phyloP scores from a whole-genome alignment of 2,329 filamentous ascomycete species.

The Pseudohalonectria lignicola region DNA sequence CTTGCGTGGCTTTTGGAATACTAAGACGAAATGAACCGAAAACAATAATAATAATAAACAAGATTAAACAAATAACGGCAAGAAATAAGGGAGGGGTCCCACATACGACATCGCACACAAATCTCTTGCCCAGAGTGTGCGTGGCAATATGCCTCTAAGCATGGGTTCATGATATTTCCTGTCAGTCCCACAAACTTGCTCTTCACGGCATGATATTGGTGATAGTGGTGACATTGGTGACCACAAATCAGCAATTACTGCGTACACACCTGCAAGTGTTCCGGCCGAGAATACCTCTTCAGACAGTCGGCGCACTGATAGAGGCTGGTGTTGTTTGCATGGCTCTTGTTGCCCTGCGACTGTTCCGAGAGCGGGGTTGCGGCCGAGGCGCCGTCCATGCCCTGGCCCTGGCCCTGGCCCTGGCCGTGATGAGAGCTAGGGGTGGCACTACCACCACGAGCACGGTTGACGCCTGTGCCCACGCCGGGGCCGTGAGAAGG shows the following conservation, averaged over 20 bases:
- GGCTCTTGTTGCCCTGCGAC: neutral
- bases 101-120: constrained; percentile 25
- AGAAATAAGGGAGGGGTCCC: too few species aligned
- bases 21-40: neutral
- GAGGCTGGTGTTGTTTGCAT: constrained; percentile 6
- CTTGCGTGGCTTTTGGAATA: neutral
- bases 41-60: too few species aligned
- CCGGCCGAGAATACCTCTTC: constrained; percentile 38
- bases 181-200: constrained; percentile 4
- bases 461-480: neutral
- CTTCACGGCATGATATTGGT: too few species aligned
- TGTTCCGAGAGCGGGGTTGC: neutral
- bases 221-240: too few species aligned
- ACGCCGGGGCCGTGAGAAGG: neutral
- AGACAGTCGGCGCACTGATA: constrained; percentile 41
- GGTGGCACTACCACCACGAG: neutral
- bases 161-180: neutral
- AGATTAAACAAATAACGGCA: too few species aligned
- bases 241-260: too few species aligned
- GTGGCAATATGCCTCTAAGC: constrained; percentile 35
- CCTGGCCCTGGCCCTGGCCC: too few species aligned
- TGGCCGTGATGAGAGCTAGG: neutral
- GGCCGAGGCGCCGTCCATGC: too few species aligned
- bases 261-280: constrained; percentile 32
- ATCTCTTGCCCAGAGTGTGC: constrained; percentile 38